phyloP scores from a whole-genome alignment of 495 filamentous ascomycete species.

The Talaromyces trachyspermus region DNA sequence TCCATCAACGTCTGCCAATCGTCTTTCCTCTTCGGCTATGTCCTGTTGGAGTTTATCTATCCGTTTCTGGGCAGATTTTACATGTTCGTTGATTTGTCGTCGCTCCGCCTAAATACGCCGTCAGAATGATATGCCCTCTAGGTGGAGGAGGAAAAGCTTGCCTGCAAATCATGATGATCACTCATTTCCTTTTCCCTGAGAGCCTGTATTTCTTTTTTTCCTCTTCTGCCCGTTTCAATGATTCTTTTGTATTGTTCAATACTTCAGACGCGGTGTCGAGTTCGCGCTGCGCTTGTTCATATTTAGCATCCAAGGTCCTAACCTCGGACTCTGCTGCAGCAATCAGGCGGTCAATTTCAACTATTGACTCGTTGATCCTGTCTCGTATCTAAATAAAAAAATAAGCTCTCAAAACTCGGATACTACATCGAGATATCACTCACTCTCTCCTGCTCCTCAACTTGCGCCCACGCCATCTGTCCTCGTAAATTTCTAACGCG shows the following conservation, averaged over 20 bases:
- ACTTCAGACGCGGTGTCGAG: slow-evolving; percentile 48
- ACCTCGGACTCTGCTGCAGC: slow-evolving; percentile 30
- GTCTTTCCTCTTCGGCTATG: slow-evolving; percentile 39
- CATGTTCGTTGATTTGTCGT: slow-evolving; percentile 39
- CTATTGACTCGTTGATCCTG: slow-evolving; percentile 24
- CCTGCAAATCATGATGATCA: slow-evolving; percentile 39
- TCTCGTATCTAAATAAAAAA: slow-evolving; percentile 24
- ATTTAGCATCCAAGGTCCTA: slow-evolving; percentile 29
- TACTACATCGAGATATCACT: slow-evolving; percentile 7
- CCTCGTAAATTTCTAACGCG: slow-evolving; percentile 42
- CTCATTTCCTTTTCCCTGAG: slow-evolving; percentile 31
- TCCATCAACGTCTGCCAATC: slow-evolving; percentile 45
- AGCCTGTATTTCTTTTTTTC: slow-evolving; percentile 34
- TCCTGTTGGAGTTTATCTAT: slow-evolving; percentile 33
- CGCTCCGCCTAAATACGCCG: slow-evolving; percentile 37
- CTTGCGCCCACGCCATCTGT: slow-evolving; percentile 69
- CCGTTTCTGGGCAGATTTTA: slow-evolving; percentile 35
- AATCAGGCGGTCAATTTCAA: slow-evolving; percentile 33
- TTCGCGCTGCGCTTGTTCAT: slow-evolving; percentile 38
- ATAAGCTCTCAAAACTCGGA: slow-evolving; percentile 7
- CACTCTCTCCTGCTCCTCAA: slow-evolving; percentile 48
- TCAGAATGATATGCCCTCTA: slow-evolving; percentile 9
- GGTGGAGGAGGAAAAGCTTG: slow-evolving; percentile 15
- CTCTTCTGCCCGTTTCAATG: slow-evolving; percentile 36
- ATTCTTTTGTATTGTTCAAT: slow-evolving; percentile 42